Evolutionary conservation across 148 eudicot species (phyloP).

Genomic region (Heliamphora exappendiculata): DNA sequence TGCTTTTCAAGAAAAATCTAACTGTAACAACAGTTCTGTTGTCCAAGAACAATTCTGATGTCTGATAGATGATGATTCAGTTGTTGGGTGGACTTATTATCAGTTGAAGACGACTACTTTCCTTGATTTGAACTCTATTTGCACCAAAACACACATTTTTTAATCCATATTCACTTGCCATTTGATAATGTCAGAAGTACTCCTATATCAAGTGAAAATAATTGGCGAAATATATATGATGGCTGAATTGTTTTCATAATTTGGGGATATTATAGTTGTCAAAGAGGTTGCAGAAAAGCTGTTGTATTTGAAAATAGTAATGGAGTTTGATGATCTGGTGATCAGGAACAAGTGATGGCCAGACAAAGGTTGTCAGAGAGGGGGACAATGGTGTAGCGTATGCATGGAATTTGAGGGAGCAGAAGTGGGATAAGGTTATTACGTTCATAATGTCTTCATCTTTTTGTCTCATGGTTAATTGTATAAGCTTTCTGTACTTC

Average conservation of each 20-base stretch:
- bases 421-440: slow-evolving; percentile 85
- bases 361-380: slow-evolving; percentile 89
- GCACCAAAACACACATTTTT: neutral
- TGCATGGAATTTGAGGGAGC: slow-evolving; percentile 80
- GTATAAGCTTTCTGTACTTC: neutral
- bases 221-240: neutral
- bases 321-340: slow-evolving; percentile 15
- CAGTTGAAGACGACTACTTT: slow-evolving; percentile 4
- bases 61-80: neutral
- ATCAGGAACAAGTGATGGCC: slow-evolving; percentile 88
- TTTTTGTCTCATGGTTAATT: slow-evolving; percentile 1
- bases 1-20: neutral
- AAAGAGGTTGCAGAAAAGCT: neutral
- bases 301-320: neutral
- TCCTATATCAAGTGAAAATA: neutral
- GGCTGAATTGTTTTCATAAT: neutral
- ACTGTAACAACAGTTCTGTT: neutral
- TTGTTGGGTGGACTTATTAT: neutral
- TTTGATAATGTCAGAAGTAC: slow-evolving; percentile 1
- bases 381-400: slow-evolving; percentile 99
- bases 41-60: neutral
- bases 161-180: neutral
- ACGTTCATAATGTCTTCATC: neutral
- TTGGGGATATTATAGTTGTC: neutral
- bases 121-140: neutral